Conservation (phyloP, 306 rosid genomes). For the Fragaria nilgerrensis region DNA sequence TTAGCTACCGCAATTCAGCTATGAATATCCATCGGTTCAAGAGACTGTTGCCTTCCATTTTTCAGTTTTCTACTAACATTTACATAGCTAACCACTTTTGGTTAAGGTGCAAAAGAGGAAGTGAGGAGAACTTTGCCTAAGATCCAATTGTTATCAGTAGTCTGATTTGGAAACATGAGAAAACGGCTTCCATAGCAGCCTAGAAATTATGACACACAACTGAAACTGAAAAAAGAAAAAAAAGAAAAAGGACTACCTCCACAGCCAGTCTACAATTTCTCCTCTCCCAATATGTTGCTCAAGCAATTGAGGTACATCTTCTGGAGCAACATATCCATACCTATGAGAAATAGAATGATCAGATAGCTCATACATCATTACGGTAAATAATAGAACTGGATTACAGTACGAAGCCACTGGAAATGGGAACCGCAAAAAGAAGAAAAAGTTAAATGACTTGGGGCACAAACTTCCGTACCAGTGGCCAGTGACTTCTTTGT, state of each 20-base stretch:
- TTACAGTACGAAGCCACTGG: conserved; percentile 1
- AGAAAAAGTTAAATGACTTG: background rate
- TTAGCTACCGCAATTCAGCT: background rate
- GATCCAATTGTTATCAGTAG: background rate
- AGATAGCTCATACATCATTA: conserved; percentile 7
- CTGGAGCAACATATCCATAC: conserved; percentile 94
- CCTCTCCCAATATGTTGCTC: conserved; percentile 76
- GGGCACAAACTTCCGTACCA: conserved; percentile 51
- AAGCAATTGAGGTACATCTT: conserved; percentile 71
- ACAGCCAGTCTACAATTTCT: conserved; percentile 59
- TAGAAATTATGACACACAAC: background rate
- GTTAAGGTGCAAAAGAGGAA: background rate
- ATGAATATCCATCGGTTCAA: background rate
- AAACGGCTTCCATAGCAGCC: background rate
- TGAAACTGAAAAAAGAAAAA: background rate
- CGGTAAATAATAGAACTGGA: conserved; percentile 5
- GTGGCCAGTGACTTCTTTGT: conserved; percentile 75
- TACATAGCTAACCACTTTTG: background rate
- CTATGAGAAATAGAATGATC: conserved; percentile 30
- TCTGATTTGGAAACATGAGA: background rate
- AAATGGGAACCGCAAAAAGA: background rate
- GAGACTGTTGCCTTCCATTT: background rate
- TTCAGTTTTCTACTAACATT: background rate
- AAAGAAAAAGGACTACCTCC: conserved; percentile 58
- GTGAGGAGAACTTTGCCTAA: background rate